Conservation (phyloP, 2,329 filamentous ascomycete species). For the Shiraia bambusicola region DNA sequence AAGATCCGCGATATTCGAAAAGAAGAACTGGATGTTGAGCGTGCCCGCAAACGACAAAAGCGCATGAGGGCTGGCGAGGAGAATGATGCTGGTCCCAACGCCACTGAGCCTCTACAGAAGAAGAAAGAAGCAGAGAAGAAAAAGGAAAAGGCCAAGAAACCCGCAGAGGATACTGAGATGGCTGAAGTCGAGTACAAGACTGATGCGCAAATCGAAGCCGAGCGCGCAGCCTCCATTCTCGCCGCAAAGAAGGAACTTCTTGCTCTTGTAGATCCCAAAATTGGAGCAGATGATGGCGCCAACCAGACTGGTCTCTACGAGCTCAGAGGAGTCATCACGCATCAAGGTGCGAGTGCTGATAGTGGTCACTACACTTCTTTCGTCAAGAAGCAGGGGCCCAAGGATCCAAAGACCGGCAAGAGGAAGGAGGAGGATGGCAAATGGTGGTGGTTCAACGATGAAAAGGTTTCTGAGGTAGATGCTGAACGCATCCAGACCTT, state of each 20-base stretch:
- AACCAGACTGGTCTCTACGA: conserved; percentile 97
- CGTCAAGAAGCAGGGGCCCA: conserved; percentile 81
- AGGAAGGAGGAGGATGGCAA: conserved; percentile 81
- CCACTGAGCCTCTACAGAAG: conserved; percentile 52
- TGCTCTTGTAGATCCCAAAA: conserved; percentile 70
- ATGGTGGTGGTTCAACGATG: conserved; percentile 99
- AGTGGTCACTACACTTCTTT: conserved; percentile 98
- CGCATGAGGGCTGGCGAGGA: conserved; percentile 59
- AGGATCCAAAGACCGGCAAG: conserved; percentile 76
- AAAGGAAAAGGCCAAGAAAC: conserved; percentile 56
- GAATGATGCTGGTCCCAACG: conserved; percentile 47
- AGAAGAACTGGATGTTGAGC: conserved; percentile 90
- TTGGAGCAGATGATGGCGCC: conserved; percentile 75
- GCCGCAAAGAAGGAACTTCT: conserved; percentile 86
- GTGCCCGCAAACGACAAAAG: conserved; percentile 90
- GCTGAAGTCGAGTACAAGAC: conserved; percentile 78
- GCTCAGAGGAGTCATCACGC: conserved; percentile 88
- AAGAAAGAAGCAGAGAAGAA: conserved; percentile 51
- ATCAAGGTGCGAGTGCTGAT: conserved; percentile 94
- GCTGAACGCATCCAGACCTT: conserved; percentile 88
- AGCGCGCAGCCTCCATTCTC: conserved; percentile 73
- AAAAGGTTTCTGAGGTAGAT: conserved; percentile 91
- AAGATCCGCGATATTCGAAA: conserved; percentile 94
- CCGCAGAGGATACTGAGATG: conserved; percentile 66
- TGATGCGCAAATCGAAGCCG: conserved; percentile 87